Percentiles rank a stretch among this genome's conserved stretches.
phyloP scores from a whole-genome alignment of 352 stramenopile species.

The Phytopythium aichiense region DNA sequence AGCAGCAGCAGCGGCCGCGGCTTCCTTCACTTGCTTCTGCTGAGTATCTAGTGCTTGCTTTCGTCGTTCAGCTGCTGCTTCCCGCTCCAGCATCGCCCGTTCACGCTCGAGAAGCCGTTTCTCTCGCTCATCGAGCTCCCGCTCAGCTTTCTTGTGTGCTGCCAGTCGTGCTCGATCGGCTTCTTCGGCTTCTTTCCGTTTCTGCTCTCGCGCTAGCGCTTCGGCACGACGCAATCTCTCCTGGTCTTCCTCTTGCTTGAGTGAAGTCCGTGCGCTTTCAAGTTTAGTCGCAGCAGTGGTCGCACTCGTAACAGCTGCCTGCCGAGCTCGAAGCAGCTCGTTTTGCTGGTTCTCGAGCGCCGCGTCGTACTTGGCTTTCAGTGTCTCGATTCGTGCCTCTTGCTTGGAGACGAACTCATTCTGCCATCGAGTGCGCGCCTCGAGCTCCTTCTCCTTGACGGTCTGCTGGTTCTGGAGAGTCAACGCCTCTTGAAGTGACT shows the following conservation, averaged over 20 bases:
- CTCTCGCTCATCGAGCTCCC: constrained; percentile 56
- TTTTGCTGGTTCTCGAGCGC: constrained; percentile 52
- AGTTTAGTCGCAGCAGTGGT: constrained; percentile 42
- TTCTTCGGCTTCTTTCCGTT: constrained; percentile 40
- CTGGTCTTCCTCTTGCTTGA: constrained; percentile 40
- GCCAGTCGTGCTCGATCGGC: constrained; percentile 29
- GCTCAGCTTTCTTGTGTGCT: constrained; percentile 31
- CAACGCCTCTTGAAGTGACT: constrained; percentile 37
- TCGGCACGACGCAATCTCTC: constrained; percentile 26
- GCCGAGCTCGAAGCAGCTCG: constrained; percentile 45
- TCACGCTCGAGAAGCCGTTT: constrained; percentile 47
- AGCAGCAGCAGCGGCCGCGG: neutral
- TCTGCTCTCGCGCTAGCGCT: constrained; percentile 25
- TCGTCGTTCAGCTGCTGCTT: constrained; percentile 23
- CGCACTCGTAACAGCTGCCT: constrained; percentile 45
- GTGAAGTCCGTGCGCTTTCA: constrained; percentile 33
- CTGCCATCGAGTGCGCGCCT: constrained; percentile 58
- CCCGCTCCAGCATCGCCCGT: constrained; percentile 35
- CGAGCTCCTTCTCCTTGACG: constrained; percentile 49
- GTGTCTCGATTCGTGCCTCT: constrained; percentile 57
- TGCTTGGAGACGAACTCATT: constrained; percentile 67
- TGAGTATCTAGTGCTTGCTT: constrained; percentile 13
- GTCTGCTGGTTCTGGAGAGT: constrained; percentile 48
- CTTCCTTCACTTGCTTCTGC: constrained; percentile 12
- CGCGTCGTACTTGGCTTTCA: constrained; percentile 70